Evolutionary conservation across 2,329 filamentous ascomycete genomes (phyloP).

Genomic region (Nothophaeocryptopus gaeumannii): DNA sequence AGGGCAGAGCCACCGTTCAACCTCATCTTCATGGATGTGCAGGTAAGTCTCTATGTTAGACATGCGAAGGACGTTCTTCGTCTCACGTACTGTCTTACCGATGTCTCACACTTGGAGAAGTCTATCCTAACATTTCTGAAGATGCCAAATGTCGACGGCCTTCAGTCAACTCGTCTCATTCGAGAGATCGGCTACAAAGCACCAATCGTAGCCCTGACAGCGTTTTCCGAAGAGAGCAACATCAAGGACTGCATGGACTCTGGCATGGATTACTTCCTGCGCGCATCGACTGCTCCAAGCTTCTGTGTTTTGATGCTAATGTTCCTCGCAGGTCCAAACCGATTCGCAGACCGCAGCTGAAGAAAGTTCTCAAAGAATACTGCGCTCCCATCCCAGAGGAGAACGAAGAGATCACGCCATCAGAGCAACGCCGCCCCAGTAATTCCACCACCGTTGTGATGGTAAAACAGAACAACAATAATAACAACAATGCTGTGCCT

Average conservation of each 20-base stretch:
- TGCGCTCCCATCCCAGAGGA: constrained; percentile 46
- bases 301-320: background rate
- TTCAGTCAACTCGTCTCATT: constrained; percentile 82
- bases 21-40: constrained; percentile 67
- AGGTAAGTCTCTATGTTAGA: too few relatives aligned
- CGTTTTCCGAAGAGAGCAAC: constrained; percentile 87
- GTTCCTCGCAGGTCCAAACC: constrained; percentile 47
- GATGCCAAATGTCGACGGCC: constrained; percentile 71
- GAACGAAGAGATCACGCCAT: constrained; percentile 13
- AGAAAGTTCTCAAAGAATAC: constrained; percentile 77
- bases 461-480: background rate
- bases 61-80: too few relatives aligned
- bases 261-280: constrained; percentile 88
- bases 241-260: constrained; percentile 64
- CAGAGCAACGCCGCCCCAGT: constrained; percentile 9
- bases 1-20: constrained; percentile 63
- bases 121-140: too few relatives aligned
- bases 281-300: background rate
- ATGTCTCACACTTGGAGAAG: too few relatives aligned
- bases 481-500: too few relatives aligned
- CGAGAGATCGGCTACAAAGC: constrained; percentile 81
- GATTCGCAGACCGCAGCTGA: constrained; percentile 77
- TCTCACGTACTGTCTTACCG: too few relatives aligned
- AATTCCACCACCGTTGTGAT: constrained; percentile 19
- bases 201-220: constrained; percentile 89